A percentile compares a stretch with the other conserved stretches of the same genome.
phyloP scores from a whole-genome alignment of 2,329 filamentous ascomycete genomes.

The Exophiala bonariae region DNA sequence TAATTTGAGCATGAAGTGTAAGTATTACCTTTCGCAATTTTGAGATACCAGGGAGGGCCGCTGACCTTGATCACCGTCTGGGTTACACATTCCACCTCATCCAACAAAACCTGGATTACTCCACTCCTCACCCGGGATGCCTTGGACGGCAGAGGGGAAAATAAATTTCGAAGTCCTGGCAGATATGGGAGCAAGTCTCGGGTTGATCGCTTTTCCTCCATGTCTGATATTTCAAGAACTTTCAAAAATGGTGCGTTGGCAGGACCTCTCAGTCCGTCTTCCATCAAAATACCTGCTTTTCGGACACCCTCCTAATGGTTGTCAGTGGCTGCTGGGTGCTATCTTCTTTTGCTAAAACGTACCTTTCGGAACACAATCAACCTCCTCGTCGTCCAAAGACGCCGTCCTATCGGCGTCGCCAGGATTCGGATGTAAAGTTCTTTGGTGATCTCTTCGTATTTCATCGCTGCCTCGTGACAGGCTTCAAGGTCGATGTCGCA shows the following conservation, averaged over 20 bases:
- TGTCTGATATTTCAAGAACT: slow-evolving; percentile 73
- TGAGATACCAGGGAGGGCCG: slow-evolving; percentile 48
- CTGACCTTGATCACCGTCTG: slow-evolving; percentile 60
- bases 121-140: slow-evolving; percentile 69
- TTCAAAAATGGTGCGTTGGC: slow-evolving; percentile 70
- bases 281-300: slow-evolving; percentile 75
- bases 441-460: slow-evolving; percentile 74
- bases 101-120: slow-evolving; percentile 68
- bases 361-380: slow-evolving; percentile 77
- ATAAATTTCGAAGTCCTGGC: slow-evolving; percentile 65
- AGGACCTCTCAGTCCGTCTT: slow-evolving; percentile 67
- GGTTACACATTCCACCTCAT: slow-evolving; percentile 83
- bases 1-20: slow-evolving; percentile 24
- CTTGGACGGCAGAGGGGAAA: slow-evolving; percentile 66
- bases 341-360: slow-evolving; percentile 11
- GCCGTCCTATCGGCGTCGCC: slow-evolving; percentile 76
- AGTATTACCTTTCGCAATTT: slow-evolving; percentile 50
- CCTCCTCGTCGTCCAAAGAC: slow-evolving; percentile 73
- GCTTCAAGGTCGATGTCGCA: slow-evolving; percentile 79
- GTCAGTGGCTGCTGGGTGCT: slow-evolving; percentile 25
- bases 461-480: slow-evolving; percentile 79
- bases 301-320: slow-evolving; percentile 68
- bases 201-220: slow-evolving; percentile 68
- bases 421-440: slow-evolving; percentile 77
- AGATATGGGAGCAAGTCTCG: slow-evolving; percentile 88